A percentile compares a stretch with the other conserved stretches of the same genome.
These are phyloP conservation scores for Talaromyces stipitatus DNA, from an alignment of 495 filamentous ascomycete species.

Conservation along the genomic window DNA sequence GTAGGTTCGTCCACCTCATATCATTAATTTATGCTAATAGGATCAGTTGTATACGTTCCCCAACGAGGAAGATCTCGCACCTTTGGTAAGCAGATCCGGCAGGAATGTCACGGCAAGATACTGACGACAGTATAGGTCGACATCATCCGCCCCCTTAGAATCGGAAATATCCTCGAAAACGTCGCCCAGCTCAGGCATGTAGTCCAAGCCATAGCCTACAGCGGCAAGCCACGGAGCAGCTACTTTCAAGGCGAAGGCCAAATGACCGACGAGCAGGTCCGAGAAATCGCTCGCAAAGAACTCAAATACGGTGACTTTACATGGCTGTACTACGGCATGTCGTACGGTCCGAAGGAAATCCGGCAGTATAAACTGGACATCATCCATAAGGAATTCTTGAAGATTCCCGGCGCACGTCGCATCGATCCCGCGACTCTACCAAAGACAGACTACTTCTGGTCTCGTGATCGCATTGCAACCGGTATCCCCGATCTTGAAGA, in stretches of 20 bases:
- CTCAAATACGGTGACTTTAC: conserved; percentile 19
- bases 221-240: conserved; percentile 23
- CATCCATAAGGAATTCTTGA: conserved; percentile 38
- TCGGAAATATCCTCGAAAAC: conserved; percentile 43
- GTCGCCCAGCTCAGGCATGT: conserved; percentile 43
- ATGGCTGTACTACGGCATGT: conserved; percentile 6
- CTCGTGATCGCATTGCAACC: conserved; percentile 27
- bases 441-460: conserved; percentile 28
- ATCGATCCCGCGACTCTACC: conserved; percentile 33
- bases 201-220: conserved; percentile 36
- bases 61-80: conserved; percentile 41
- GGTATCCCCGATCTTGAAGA: conserved; percentile 45
- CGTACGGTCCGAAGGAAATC: conserved; percentile 31
- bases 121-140: conserved; percentile 27
- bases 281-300: conserved; percentile 23
- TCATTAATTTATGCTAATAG: neutral
- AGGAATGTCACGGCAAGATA: neutral
- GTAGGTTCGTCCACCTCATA: neutral
- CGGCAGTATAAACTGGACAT: conserved; percentile 33
- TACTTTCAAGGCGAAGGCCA: conserved; percentile 31
- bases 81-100: conserved; percentile 10
- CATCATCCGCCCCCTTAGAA: conserved; percentile 44
- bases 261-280: conserved; percentile 17
- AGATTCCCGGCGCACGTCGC: conserved; percentile 36
- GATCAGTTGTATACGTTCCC: conserved; percentile 46